Conservation (phyloP, 225 moss, liverwort and hornwort genomes). For the Marchantia polymorpha region DNA sequence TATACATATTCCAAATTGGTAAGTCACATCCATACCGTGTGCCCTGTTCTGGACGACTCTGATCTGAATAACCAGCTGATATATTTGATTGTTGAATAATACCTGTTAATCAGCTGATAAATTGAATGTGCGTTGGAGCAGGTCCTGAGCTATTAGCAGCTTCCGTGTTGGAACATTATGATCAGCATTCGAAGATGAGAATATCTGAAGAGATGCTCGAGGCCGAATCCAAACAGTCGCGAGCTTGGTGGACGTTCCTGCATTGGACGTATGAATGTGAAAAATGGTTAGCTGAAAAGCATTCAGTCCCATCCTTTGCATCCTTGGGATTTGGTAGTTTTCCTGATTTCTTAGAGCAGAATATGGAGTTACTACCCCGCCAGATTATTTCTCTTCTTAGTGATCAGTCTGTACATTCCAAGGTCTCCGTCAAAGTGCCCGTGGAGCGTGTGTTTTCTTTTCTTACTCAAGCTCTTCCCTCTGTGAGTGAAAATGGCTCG, state of each 20-base stretch:
- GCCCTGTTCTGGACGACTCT: neutral
- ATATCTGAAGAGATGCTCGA: conserved; percentile 17
- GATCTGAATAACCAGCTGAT: neutral
- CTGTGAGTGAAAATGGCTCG: conserved; percentile 21
- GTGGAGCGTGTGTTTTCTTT: conserved; percentile 35
- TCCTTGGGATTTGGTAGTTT: conserved; percentile 38
- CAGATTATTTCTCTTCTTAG: conserved; percentile 23
- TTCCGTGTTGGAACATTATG: conserved; percentile 38
- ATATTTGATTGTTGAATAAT: neutral
- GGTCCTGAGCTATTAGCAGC: conserved; percentile 29
- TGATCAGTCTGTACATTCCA: conserved; percentile 9
- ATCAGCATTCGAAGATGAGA: conserved; percentile 22
- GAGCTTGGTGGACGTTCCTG: conserved; percentile 28
- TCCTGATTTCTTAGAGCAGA: conserved; percentile 36
- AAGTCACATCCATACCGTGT: neutral
- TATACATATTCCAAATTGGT: neutral
- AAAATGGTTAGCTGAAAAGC: conserved; percentile 30
- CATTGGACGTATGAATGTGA: conserved; percentile 39
- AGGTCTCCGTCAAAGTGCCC: conserved; percentile 26
- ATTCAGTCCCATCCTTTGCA: conserved; percentile 29
- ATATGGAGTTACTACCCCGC: conserved; percentile 26
- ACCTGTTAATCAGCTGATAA: neutral
- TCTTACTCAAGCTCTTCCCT: conserved; percentile 36
- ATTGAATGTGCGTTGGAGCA: conserved; percentile 7
- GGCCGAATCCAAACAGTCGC: conserved; percentile 10